phyloP scores from a whole-genome alignment of 352 stramenopile genomes.

The Phytophthora sp. region DNA sequence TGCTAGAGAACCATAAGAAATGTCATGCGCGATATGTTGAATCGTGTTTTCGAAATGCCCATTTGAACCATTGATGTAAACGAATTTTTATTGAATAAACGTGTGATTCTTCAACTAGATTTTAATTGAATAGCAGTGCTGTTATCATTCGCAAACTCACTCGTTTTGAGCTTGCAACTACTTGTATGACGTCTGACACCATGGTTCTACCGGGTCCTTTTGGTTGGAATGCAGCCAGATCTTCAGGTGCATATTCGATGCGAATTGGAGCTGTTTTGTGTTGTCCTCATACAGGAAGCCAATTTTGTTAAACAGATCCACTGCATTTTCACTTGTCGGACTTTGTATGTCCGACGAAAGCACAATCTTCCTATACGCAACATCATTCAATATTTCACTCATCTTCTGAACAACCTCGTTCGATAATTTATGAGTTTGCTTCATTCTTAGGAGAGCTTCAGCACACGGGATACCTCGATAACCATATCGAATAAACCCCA shows the following conservation, averaged over 20 bases:
- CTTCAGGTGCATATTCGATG: slow-evolving; percentile 35
- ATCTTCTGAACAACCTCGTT: slow-evolving; percentile 16
- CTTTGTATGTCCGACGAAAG: slow-evolving; percentile 13
- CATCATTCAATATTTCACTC: slow-evolving; percentile 33
- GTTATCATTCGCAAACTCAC: no score
- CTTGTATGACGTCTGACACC: no score
- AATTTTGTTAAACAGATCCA: slow-evolving; percentile 36
- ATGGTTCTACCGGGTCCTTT: no score
- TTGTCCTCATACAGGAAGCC: slow-evolving; percentile 29
- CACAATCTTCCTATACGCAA: slow-evolving; percentile 35
- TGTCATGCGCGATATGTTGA: no score
- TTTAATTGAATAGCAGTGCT: no score
- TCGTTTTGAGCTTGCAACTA: no score
- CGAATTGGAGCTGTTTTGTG: slow-evolving; percentile 18
- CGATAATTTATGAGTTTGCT: background rate
- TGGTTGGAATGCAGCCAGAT: slow-evolving; percentile 35
- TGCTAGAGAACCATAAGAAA: no score
- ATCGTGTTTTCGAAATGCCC: no score
- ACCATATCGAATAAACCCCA: slow-evolving; percentile 22
- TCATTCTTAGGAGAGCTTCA: slow-evolving; percentile 28
- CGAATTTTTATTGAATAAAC: no score
- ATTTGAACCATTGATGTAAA: no score
- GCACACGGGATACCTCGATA: slow-evolving; percentile 34
- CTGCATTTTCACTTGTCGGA: slow-evolving; percentile 26
- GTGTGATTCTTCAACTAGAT: no score